Conservation (phyloP, 306 rosid genomes). For the Bauhinia variegata region DNA sequence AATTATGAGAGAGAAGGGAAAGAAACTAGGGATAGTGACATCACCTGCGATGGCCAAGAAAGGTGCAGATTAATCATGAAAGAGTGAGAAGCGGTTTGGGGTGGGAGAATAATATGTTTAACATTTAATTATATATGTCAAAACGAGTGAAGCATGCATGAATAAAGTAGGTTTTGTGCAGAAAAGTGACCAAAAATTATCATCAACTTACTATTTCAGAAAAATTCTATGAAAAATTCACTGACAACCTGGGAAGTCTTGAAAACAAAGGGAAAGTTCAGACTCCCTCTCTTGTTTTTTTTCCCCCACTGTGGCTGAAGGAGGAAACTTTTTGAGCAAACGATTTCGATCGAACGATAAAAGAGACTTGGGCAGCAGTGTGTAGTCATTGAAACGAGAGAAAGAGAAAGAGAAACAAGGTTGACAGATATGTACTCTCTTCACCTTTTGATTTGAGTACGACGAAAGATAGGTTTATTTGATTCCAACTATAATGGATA, state of each 20-base stretch:
- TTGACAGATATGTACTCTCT: conserved; percentile 8
- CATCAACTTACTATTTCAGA: conserved; percentile 45
- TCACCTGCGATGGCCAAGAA: conserved; percentile 46
- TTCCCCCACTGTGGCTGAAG: conserved; percentile 9
- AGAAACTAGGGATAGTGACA: conserved; percentile 39
- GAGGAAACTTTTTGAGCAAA: conserved; percentile 34
- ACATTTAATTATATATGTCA: conserved; percentile 35
- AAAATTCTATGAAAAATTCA: conserved; percentile 30
- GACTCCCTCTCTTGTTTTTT: conserved; percentile 33
- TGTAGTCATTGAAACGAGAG: conserved; percentile 40
- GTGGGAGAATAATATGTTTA: conserved; percentile 29
- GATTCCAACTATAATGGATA: neutral
- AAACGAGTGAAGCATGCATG: conserved; percentile 56
- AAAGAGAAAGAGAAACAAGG: conserved; percentile 26
- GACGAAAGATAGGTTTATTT: neutral
- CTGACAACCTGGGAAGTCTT: conserved; percentile 1
- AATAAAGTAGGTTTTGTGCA: conserved; percentile 45
- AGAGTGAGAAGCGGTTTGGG: conserved; percentile 47
- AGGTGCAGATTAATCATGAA: conserved; percentile 48
- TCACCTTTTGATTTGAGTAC: conserved; percentile 17
- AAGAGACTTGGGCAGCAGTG: conserved; percentile 34
- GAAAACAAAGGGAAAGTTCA: conserved; percentile 29
- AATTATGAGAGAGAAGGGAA: conserved; percentile 34
- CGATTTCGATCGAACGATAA: conserved; percentile 29
- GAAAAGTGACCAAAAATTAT: conserved; percentile 27